Evolutionary conservation across 176 grass and related monocot species (phyloP), one percentile per base, ranked within the genome.

Genomic region (Carex pumila): DNA sequence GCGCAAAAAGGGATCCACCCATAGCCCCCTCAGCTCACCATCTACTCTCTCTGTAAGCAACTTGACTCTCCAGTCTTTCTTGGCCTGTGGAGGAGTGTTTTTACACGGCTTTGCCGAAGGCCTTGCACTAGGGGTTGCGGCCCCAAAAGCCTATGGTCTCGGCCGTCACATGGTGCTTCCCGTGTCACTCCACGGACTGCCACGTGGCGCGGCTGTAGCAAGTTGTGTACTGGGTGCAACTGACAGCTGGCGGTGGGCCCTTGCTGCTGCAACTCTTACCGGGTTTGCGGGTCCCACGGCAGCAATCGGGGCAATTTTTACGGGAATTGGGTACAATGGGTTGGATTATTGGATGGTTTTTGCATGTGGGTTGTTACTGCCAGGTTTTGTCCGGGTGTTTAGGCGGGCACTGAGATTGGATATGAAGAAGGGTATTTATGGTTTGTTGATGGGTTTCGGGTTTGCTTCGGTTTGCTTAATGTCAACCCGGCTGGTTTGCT

Each of bases 111-210:
- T 95, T 0, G 89, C 96, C 0, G 96, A 98, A 88, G 96, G 96
- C 29, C 92, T 98, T 83, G 91, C 81, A n/a, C 84, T 98, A 30
- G 96, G 96, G 59, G 96, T 98, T 25, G 96, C 96, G 2, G 93
- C 96, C 13, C 92, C 92, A 31, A 98, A 98, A 74, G 93, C 96
- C 55, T 91, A 92, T 58, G 96, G 96, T 60, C 89, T 98, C 19
- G 96, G 96, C 17, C 91, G 96, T 2, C 92, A 98, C 77, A 98
- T 98, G 96, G 89, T 98, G 75, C 88, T 98, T 79, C 96, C 96
- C 0, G 96, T 90, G 22, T 98, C 96, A 59, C 93, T 98, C 56
- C 95, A 98, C 22, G 95, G 95, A 12, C 86, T 98, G 45, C 95
- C 95, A 18, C 91, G 95, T 45, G 95, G 95, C 2, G 92, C 95